Evolutionary conservation across 2,329 filamentous ascomycete genomes (phyloP).

Genomic region (Ascosphaera apis): DNA sequence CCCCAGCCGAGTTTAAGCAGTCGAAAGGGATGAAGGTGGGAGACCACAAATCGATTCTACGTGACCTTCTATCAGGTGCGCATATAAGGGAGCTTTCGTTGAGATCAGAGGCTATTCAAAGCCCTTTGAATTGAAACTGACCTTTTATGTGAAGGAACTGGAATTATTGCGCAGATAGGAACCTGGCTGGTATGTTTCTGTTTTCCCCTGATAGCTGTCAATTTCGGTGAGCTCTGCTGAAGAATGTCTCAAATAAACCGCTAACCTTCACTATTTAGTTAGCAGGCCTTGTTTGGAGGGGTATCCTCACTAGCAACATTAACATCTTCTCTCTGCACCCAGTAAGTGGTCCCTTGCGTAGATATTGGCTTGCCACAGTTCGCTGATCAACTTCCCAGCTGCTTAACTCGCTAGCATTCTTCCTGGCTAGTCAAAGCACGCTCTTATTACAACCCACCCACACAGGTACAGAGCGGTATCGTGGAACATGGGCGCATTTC

Average conservation of each 20-base stretch:
- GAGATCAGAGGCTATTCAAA: no score
- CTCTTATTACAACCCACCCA: slow-evolving; percentile 75
- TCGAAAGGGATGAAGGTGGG: not conserved
- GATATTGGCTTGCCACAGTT: not conserved
- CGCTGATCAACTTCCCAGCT: slow-evolving; percentile 15
- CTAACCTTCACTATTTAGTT: slow-evolving; percentile 25
- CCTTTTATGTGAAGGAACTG: slow-evolving; percentile 40
- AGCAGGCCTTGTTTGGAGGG: slow-evolving; percentile 51
- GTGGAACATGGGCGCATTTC: slow-evolving; percentile 42
- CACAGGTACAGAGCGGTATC: slow-evolving; percentile 47
- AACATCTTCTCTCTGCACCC: slow-evolving; percentile 80
- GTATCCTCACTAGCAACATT: slow-evolving; percentile 44
- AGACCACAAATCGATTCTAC: not conserved
- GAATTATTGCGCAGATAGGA: slow-evolving; percentile 55
- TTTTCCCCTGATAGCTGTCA: not conserved
- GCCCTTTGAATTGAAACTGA: slow-evolving; percentile 6
- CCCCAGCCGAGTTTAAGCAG: not conserved
- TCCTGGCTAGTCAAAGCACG: slow-evolving; percentile 56
- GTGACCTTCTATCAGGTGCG: not conserved
- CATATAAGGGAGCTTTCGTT: not conserved
- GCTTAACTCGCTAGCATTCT: slow-evolving; percentile 39
- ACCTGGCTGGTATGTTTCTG: slow-evolving; percentile 36
- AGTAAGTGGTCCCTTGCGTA: slow-evolving; percentile 31
- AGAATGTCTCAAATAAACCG: no score
- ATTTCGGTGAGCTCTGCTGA: no score